phyloP scores from a whole-genome alignment of 257 asterid genomes.

The Penstemon barbatus region DNA sequence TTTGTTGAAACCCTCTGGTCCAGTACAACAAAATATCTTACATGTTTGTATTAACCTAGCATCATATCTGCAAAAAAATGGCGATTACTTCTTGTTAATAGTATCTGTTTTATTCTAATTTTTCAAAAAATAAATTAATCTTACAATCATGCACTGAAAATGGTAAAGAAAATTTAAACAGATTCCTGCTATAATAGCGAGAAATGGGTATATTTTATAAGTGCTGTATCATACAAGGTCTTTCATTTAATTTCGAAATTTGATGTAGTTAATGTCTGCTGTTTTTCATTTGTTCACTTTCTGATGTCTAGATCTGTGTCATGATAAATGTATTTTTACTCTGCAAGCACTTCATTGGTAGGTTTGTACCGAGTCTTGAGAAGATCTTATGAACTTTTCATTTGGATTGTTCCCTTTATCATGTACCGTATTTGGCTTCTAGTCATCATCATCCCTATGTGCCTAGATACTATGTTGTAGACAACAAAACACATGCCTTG shows the following conservation, averaged over 20 bases:
- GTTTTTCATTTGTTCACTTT: conserved; percentile 4
- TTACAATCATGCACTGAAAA: too few species aligned
- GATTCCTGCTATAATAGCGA: not conserved
- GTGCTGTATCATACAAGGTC: not conserved
- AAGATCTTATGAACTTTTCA: conserved; percentile 11
- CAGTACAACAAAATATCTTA: not conserved
- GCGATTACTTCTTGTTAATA: not conserved
- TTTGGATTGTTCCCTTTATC: conserved; percentile 9
- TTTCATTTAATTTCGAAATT: not conserved
- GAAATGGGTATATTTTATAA: not conserved
- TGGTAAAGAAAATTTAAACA: not conserved
- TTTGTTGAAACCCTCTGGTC: not conserved
- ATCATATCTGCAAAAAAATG: conserved; percentile 1
- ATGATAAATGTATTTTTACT: conserved; percentile 12
- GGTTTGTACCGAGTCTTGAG: not conserved
- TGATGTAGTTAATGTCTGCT: not conserved
- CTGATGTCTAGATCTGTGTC: conserved; percentile 4
- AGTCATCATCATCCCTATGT: conserved; percentile 3
- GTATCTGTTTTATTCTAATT: conserved; percentile 5
- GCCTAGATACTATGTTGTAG: conserved; percentile 15
- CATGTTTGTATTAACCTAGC: not conserved
- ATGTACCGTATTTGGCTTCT: conserved; percentile 20
- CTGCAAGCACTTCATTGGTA: conserved; percentile 10
- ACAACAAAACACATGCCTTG: conserved; percentile 13
- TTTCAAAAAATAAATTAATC: not conserved